A percentile compares a stretch with the other conserved stretches of the same genome.
Evolutionary conservation across 192 early-diverging fungal species (phyloP).

Genomic region (Oehlia diaphana): DNA sequence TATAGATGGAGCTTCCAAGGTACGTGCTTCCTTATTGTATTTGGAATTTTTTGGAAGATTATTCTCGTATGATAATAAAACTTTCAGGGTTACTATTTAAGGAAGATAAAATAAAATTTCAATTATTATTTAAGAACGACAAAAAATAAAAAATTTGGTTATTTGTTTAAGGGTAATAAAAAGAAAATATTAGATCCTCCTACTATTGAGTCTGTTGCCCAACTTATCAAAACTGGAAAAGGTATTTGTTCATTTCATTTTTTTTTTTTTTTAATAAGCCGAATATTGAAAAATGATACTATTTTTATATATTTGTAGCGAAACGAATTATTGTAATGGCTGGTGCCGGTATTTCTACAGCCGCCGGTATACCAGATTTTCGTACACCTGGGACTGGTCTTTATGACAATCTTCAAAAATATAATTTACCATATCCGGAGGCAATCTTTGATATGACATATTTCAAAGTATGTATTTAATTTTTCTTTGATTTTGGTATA

Average conservation of each 20-base stretch:
- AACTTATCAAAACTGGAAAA: slow-evolving; percentile 43
- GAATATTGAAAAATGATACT: neutral
- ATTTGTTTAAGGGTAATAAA: neutral
- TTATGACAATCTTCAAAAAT: slow-evolving; percentile 87
- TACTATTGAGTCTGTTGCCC: slow-evolving; percentile 41
- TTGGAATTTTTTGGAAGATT: neutral
- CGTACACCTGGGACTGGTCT: slow-evolving; percentile 89
- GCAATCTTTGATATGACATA: slow-evolving; percentile 95
- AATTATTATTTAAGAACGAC: no score
- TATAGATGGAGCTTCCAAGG: neutral
- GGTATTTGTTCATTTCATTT: slow-evolving; percentile 27
- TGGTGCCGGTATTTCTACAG: slow-evolving; percentile 90
- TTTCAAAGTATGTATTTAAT: slow-evolving; percentile 53
- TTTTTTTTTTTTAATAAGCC: no score
- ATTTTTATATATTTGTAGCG: slow-evolving; percentile 33
- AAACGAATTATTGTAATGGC: slow-evolving; percentile 83
- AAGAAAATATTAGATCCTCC: slow-evolving; percentile 13
- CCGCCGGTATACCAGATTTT: slow-evolving; percentile 91
- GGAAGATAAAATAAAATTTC: neutral
- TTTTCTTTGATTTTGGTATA: neutral
- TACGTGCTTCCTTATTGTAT: neutral
- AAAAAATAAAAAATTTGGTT: neutral
- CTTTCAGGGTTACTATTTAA: no score
- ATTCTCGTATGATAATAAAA: no score
- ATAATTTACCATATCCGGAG: slow-evolving; percentile 89